phyloP scores from a whole-genome alignment of 2,329 filamentous ascomycete species.

The Canariomyces notabilis region DNA sequence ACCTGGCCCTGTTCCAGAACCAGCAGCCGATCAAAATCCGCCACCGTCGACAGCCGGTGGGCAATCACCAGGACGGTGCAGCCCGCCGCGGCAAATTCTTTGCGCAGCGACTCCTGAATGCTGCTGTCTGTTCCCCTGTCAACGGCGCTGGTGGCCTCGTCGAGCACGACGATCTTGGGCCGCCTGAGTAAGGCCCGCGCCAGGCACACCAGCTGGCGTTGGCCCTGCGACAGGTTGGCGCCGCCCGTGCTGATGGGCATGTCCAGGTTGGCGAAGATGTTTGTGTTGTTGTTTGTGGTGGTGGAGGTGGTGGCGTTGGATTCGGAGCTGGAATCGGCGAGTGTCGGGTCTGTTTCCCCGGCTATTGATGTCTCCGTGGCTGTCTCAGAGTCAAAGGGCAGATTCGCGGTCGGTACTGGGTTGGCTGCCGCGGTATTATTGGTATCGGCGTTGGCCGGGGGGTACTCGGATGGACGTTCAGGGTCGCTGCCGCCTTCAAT shows the following conservation, averaged over 20 bases:
- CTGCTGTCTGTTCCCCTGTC: conserved; percentile 52
- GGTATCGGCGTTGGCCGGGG: neutral
- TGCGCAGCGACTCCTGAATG: conserved; percentile 52
- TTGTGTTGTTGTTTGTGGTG: conserved; percentile 13
- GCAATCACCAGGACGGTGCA: conserved; percentile 49
- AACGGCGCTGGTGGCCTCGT: conserved; percentile 44
- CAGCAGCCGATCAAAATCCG: conserved; percentile 46
- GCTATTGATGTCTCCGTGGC: conserved; percentile 10
- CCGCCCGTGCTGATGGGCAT: conserved; percentile 31
- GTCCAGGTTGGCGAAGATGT: conserved; percentile 31
- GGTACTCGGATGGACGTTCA: neutral
- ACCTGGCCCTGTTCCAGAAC: conserved; percentile 45
- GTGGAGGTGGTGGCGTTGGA: too few species aligned
- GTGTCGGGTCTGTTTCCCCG: conserved; percentile 18
- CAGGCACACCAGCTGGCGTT: conserved; percentile 45
- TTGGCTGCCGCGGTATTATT: conserved; percentile 1
- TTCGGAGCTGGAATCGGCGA: conserved; percentile 10
- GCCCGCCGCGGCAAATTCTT: conserved; percentile 41
- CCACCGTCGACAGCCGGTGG: conserved; percentile 40
- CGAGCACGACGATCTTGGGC: conserved; percentile 38
- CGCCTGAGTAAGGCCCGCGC: conserved; percentile 40
- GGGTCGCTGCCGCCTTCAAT: conserved; percentile 33
- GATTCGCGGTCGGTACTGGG: neutral
- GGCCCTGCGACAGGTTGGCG: conserved; percentile 40
- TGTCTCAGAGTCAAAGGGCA: conserved; percentile 3